Base-by-base conservation (phyloP, 257 asterid genomes). In the Scutellaria galericulata region DNA sequence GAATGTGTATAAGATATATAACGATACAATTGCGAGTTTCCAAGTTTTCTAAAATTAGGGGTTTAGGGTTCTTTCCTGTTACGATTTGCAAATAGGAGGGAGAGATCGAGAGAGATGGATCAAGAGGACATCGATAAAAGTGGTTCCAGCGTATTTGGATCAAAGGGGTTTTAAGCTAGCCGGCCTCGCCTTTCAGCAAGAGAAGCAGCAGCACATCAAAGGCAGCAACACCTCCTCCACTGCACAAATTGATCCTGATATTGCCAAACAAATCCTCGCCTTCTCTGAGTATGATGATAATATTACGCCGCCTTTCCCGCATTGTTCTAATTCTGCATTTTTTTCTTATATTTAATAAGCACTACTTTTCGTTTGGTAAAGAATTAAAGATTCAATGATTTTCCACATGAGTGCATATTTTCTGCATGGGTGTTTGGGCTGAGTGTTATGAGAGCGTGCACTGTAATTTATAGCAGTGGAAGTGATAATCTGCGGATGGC, bases 161-260 rank as follows among this genome's bases (percentile, higher is more conserved):
- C 88, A 87, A 77, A 83, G 89, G 85, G 98, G 98, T 63, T 91
- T 88, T 75, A 88, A 84, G 81, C 95, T 88, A 83, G 87, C 98
- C 0, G 97, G 92, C 57, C 78, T 88, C 54, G 93, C 87, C 22
- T 81, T 94, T 18, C 96, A 88, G 76, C 92, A 94, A 81, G 98
- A 93, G 84, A 89, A 83, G 71, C 93, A 87, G 57, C 84, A 80
- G n/a, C 70, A 70, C 67, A 67, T 66, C 72, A 84, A 74, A 68
- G 84, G 82, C 83, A 82, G 72, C 78, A 82, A 75, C 42, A 62
- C 73, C 24, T 83, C 94, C 5, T 83, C 89, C 1, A 85, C 86
- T 50, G 84, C 86, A 1, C 86, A 81, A 59, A 79, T 88, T 44
- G 97, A 86, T 73, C 84, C 95, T 7, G 96, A 89, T 51, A 83